These are phyloP conservation scores for Verticillium alfalfae DNA, from an alignment of 2,329 filamentous ascomycete genomes.

Conservation along the genomic window DNA sequence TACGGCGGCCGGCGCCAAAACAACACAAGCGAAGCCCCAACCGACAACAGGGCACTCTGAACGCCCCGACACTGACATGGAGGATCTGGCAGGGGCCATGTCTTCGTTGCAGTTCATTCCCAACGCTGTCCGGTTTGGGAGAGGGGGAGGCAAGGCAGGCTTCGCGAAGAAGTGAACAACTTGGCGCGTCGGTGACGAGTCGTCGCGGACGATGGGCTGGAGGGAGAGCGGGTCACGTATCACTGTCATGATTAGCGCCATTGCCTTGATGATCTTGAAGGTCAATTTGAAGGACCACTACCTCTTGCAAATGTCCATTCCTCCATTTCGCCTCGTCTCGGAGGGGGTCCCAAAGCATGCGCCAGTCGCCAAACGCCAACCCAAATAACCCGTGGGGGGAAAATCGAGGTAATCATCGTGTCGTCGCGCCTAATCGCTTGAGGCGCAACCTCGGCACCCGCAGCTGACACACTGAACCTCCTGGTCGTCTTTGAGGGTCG, in stretches of 20 bases:
- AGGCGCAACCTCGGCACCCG: conserved; percentile 86
- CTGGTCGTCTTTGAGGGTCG: conserved; percentile 83
- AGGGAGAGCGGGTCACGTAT: neutral
- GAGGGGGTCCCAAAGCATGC: neutral
- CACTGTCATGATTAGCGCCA: conserved; percentile 13
- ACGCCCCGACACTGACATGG: conserved; percentile 48
- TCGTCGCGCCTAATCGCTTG: conserved; percentile 57
- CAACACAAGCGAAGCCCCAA: neutral
- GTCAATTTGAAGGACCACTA: conserved; percentile 27
- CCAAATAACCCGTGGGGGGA: neutral
- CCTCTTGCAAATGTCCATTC: conserved; percentile 19
- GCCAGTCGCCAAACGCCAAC: conserved; percentile 4
- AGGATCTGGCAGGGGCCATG: conserved; percentile 61
- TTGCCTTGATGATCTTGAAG: conserved; percentile 20
- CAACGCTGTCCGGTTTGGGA: conserved; percentile 59
- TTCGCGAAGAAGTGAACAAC: conserved; percentile 40
- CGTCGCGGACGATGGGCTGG: conserved; percentile 4
- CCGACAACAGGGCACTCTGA: conserved; percentile 2
- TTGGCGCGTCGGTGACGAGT: conserved; percentile 9
- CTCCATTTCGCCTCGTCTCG: neutral
- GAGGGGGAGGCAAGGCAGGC: conserved; percentile 45
- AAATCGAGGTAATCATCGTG: neutral
- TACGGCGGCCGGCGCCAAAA: neutral
- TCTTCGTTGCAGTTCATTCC: conserved; percentile 68
- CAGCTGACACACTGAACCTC: conserved; percentile 92